Evolutionary conservation across 192 early-diverging fungal genomes (phyloP).

Genomic region (Coemansia sp.): DNA sequence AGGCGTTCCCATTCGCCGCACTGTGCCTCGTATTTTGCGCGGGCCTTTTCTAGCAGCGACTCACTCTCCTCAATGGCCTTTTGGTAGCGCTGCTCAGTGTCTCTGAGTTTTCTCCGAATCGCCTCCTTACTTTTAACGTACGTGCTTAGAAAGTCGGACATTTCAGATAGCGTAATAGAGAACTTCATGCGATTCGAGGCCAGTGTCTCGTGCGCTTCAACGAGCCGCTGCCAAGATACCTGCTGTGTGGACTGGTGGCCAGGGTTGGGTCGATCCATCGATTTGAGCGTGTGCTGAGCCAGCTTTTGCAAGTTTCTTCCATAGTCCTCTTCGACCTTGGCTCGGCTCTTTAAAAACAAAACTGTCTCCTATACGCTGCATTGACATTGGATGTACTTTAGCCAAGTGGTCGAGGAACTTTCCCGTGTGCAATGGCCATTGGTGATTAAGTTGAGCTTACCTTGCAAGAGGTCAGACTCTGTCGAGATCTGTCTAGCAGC

Average conservation of each 20-base stretch:
- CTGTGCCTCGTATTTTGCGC: constrained; percentile 74
- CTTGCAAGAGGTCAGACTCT: constrained; percentile 53
- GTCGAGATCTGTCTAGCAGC: constrained; percentile 51
- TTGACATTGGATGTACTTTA: not conserved
- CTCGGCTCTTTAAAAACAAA: constrained; percentile 84
- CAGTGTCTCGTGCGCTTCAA: constrained; percentile 81
- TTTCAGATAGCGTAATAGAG: constrained; percentile 65
- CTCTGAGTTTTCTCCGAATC: constrained; percentile 70
- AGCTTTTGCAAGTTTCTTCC: constrained; percentile 78
- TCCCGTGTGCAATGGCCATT: not conserved
- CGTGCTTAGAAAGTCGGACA: constrained; percentile 79
- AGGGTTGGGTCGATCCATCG: constrained; percentile 57
- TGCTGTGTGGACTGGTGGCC: constrained; percentile 65
- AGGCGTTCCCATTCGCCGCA: constrained; percentile 89
- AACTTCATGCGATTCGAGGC: constrained; percentile 83
- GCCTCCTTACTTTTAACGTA: constrained; percentile 51
- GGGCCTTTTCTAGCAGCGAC: constrained; percentile 78
- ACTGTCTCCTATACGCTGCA: constrained; percentile 64
- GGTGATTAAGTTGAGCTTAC: constrained; percentile 14
- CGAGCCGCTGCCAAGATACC: constrained; percentile 74
- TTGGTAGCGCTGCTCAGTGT: constrained; percentile 74
- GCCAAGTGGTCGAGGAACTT: not conserved
- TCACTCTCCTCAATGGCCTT: constrained; percentile 81
- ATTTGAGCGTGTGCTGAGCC: constrained; percentile 62
- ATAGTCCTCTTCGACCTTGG: constrained; percentile 91